Conservation (phyloP, 1,139 yeast genomes). For the Hansenula lynferdii region DNA sequence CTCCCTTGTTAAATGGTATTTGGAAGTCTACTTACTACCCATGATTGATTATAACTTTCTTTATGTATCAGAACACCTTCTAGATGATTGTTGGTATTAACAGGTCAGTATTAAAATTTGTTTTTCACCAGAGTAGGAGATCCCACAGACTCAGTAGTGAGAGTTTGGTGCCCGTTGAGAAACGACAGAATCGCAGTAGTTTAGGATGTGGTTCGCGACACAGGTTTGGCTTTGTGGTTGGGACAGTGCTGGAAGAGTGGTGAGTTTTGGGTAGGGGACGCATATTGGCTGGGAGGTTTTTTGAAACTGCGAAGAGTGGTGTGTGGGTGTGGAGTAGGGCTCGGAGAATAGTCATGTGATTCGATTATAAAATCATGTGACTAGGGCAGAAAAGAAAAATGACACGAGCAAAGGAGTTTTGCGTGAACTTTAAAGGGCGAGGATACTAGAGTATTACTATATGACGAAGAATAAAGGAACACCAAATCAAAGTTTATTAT, state of each 20-base stretch:
- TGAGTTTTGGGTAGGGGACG: too few relatives aligned
- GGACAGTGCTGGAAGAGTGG: too few relatives aligned
- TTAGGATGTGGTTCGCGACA: too few relatives aligned
- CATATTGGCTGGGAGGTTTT: too few relatives aligned
- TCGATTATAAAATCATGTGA: neutral
- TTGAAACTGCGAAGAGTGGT: neutral
- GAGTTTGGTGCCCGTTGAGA: too few relatives aligned
- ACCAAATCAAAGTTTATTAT: too few relatives aligned
- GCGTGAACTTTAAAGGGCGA: too few relatives aligned
- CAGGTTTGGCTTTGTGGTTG: neutral
- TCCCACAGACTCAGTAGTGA: neutral
- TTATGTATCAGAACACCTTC: neutral
- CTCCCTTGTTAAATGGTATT: neutral
- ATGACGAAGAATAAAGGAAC: too few relatives aligned
- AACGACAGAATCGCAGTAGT: too few relatives aligned
- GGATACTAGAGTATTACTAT: too few relatives aligned
- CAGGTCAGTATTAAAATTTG: constrained; percentile 1
- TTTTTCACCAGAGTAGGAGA: neutral
- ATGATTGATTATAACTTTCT: constrained; percentile 17
- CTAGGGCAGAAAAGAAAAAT: neutral
- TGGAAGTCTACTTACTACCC: constrained; percentile 23
- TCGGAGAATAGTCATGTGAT: too few relatives aligned
- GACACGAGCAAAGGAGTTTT: too few relatives aligned
- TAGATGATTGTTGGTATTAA: neutral
- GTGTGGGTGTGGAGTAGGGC: neutral